These are phyloP conservation scores for Pyricularia sp. DNA, from an alignment of 2,329 filamentous ascomycete species.

Conservation along the genomic window DNA sequence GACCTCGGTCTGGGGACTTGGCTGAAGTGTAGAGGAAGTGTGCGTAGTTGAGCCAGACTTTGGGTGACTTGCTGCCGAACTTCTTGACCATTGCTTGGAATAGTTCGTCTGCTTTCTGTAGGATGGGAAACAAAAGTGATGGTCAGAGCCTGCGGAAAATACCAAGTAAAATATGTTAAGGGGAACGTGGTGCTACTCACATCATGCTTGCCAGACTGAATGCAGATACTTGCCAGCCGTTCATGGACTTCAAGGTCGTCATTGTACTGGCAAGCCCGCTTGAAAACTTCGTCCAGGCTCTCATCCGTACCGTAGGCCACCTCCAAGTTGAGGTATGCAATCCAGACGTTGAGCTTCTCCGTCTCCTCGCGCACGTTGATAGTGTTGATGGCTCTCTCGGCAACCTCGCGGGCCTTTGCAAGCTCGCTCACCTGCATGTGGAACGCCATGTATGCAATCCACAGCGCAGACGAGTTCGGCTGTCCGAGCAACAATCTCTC, in stretches of 20 bases:
- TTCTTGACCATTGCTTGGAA: slow-evolving; percentile 86
- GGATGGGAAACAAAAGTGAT: slow-evolving; percentile 2
- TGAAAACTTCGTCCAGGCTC: slow-evolving; percentile 76
- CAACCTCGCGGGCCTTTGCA: slow-evolving; percentile 78
- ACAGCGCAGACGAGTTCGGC: slow-evolving; percentile 85
- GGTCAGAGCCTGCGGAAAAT: background rate
- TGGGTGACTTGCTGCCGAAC: slow-evolving; percentile 69
- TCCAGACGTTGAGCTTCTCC: slow-evolving; percentile 94
- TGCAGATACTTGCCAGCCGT: slow-evolving; percentile 86
- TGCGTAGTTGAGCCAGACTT: slow-evolving; percentile 91
- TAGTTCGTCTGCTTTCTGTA: slow-evolving; percentile 75
- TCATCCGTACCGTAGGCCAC: slow-evolving; percentile 82
- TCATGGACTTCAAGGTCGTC: slow-evolving; percentile 85
- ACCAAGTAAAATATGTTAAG: background rate
- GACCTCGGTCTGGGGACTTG: slow-evolving; percentile 61
- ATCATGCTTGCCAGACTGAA: slow-evolving; percentile 76
- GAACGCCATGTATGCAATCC: slow-evolving; percentile 99
- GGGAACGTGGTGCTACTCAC: slow-evolving; percentile 38
- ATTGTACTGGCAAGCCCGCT: slow-evolving; percentile 87
- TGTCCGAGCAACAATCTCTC: slow-evolving; percentile 87
- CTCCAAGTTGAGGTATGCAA: slow-evolving; percentile 88
- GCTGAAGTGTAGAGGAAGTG: slow-evolving; percentile 77
- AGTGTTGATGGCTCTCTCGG: slow-evolving; percentile 79
- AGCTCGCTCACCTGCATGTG: slow-evolving; percentile 88
- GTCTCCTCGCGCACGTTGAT: slow-evolving; percentile 87